Conservation (phyloP, 2,329 filamentous ascomycete genomes). For the Ceratocystis variospora region DNA sequence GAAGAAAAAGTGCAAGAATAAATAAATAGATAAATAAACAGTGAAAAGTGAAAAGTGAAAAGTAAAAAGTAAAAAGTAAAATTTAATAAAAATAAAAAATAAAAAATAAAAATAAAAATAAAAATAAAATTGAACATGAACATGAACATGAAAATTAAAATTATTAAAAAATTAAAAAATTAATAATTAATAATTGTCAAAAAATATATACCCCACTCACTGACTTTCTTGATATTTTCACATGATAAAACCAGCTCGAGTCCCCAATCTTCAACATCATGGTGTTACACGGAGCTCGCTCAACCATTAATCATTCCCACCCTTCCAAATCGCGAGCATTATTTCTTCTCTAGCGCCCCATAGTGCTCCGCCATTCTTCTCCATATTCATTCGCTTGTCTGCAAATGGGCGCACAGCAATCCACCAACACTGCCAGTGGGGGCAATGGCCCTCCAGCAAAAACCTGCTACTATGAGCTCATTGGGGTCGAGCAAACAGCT, state of each 20-base stretch:
- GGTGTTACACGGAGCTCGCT: neutral
- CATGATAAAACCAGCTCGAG: neutral
- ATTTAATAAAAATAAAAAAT: neutral
- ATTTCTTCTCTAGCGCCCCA: too few relatives aligned
- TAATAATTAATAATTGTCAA: too few relatives aligned
- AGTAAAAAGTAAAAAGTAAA: too few relatives aligned
- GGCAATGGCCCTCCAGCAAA: constrained; percentile 35
- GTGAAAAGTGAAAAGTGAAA: too few relatives aligned
- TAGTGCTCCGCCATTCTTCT: neutral
- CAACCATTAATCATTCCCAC: neutral
- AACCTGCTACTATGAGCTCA: constrained; percentile 74
- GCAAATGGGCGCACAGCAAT: constrained; percentile 44
- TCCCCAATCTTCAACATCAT: neutral
- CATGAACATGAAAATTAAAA: too few relatives aligned
- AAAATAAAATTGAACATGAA: too few relatives aligned
- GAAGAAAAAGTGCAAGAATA: too few relatives aligned
- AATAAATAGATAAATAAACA: too few relatives aligned
- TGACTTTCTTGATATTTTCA: neutral
- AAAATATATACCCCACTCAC: neutral
- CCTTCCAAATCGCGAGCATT: too few relatives aligned
- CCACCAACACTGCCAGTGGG: constrained; percentile 29
- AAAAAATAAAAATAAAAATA: too few relatives aligned
- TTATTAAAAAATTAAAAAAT: too few relatives aligned
- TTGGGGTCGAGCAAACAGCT: constrained; percentile 58
- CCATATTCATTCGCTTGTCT: neutral